phyloP scores from a whole-genome alignment of 2,329 filamentous ascomycete species.

The Cladobotryum mycophilum region DNA sequence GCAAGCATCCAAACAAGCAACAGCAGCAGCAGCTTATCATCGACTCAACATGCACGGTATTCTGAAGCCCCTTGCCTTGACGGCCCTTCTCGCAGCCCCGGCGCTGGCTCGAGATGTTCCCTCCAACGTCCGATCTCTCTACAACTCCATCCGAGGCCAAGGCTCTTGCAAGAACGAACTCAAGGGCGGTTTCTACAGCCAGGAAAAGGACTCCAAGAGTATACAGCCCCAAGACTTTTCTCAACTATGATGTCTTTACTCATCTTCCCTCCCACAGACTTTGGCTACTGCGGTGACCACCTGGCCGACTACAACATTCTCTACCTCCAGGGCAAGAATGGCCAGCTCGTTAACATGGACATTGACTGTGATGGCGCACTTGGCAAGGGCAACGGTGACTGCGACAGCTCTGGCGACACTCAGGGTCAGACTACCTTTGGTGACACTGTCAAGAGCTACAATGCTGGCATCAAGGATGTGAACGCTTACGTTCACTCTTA shows the following conservation, averaged over 20 bases:
- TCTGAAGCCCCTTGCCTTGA: constrained; percentile 1
- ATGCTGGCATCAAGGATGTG: constrained; percentile 35
- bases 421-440: constrained; percentile 40
- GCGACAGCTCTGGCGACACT: constrained; percentile 35
- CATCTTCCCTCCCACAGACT: constrained; percentile 2
- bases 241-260: no score
- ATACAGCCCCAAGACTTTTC: background rate
- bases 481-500: constrained; percentile 47
- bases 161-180: constrained; percentile 25
- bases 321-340: constrained; percentile 37
- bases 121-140: constrained; percentile 23
- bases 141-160: constrained; percentile 24
- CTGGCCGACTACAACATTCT: constrained; percentile 31
- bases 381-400: constrained; percentile 24
- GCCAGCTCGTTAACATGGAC: constrained; percentile 19
- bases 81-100: constrained; percentile 7
- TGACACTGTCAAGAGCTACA: constrained; percentile 29
- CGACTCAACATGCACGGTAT: constrained; percentile 7
- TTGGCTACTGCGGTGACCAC: constrained; percentile 37
- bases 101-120: constrained; percentile 18
- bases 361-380: constrained; percentile 51
- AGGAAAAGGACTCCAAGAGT: constrained; percentile 22
- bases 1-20: no score
- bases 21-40: no score
- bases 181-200: constrained; percentile 27